Base-by-base conservation (phyloP, 2,329 filamentous ascomycete species). In the Diaporthe sp. region DNA sequence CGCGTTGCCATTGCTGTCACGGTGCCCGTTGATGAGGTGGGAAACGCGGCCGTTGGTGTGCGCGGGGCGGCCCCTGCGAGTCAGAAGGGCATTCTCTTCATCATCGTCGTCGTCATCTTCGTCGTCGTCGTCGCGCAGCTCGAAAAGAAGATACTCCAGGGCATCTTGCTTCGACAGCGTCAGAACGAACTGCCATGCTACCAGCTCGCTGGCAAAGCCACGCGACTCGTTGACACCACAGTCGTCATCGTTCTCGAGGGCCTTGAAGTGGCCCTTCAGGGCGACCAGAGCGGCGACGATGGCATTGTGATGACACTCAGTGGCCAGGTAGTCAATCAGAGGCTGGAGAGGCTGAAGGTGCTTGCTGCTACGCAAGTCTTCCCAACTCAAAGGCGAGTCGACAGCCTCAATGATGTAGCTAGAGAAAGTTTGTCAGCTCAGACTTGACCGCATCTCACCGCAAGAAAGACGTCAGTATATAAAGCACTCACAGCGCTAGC, bases 321-420 rank as follows among this genome's bases (percentile, higher is more conserved):
- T 61, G 39, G 73, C 34, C 34, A 75, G 57, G 19, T 75, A 75
- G 44, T 75, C 55, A 51, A 75, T 75, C 31, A 75, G 73, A 37
- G 73, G 73, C 57, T 75, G 73, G 13, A 75, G 67, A 12, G 65
- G 37, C 57, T 71, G 46, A 7, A 75, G 65, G 37, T 75, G 73
- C 53, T 71, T 55, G 67, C 73, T 75, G 67, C 73, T 75, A 37
- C 73, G 73, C 31, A 75, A 46, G 34, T 75, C 73, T 4, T 75
- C 73, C 73, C 73, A 75, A 39, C 73, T 71, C 44, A 75, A 17
- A 22, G 73, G 73, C 1, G 67, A 62, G 53, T 71, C 65, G 44
- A 75, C 73, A 60, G 73, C 73, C 5, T 60, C 55, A 51, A 75
- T 75, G 28, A 75, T 75, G 46, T 75, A 75, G 42, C 73, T 75